Conservation (phyloP, 805 yeast species). For the Saccharomycopsis guyanensis region DNA sequence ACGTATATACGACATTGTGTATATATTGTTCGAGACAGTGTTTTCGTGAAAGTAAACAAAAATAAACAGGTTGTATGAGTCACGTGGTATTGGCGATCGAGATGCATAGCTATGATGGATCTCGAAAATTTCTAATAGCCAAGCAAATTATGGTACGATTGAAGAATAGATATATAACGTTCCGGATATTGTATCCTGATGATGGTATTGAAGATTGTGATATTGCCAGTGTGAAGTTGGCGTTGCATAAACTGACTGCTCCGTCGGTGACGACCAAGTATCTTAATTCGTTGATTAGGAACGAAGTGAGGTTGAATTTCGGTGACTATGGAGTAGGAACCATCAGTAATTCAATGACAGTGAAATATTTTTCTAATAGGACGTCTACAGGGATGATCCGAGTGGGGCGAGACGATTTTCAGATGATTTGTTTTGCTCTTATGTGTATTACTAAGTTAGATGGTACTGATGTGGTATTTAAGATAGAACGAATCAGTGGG, state of each 20-base stretch:
- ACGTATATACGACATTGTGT: conserved; percentile 19
- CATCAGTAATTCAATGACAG: conserved; percentile 6
- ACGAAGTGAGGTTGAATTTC: conserved; percentile 7
- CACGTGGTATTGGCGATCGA: background rate
- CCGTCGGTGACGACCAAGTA: conserved; percentile 3
- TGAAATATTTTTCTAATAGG: conserved; percentile 15
- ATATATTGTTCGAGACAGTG: no score
- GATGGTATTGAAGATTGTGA: background rate
- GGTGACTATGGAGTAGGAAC: conserved; percentile 17
- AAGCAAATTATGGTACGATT: conserved; percentile 16
- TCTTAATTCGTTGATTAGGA: conserved; percentile 1
- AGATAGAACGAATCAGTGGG: conserved; percentile 15
- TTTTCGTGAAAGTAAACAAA: background rate
- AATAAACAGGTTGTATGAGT: background rate
- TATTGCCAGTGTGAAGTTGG: background rate
- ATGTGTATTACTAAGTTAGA: conserved; percentile 4
- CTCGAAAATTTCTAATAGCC: no score
- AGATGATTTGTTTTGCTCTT: conserved; percentile 3
- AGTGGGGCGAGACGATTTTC: conserved; percentile 11
- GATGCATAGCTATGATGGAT: background rate
- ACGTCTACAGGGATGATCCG: conserved; percentile 19
- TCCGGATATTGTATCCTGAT: conserved; percentile 16
- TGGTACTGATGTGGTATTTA: conserved; percentile 3
- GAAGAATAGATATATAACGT: conserved; percentile 19
- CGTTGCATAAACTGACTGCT: conserved; percentile 7